Base-by-base conservation (phyloP, 345 rosid species). In the Adansonia digitata region DNA sequence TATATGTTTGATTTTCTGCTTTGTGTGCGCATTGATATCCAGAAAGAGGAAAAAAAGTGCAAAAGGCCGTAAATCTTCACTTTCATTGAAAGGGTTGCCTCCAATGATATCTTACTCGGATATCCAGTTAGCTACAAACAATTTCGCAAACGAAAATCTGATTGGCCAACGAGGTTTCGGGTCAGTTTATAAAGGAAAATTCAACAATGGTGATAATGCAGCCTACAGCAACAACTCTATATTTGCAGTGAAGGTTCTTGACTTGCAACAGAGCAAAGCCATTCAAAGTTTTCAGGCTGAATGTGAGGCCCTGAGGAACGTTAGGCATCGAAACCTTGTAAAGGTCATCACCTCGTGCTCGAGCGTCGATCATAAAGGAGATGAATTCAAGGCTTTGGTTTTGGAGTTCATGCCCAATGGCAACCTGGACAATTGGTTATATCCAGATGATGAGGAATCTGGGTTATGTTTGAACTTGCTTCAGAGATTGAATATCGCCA, bases 331-430 rank as follows among this genome's bases (percentile, higher is more conserved):
- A 26, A 89, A 87, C 73, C 84, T 89, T 39, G 76, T 86, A 37
- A 89, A 86, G 66, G 14, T 87, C 5, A 63, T 87, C 17, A 83
- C 87, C 14, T 79, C 80, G 26, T 87, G 93, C 77, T 84, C 87
- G 0, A 86, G 91, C 74, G 49, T 79, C 10, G 89, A 89, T 59
- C 69, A 56, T 29, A 68, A 79, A 27, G 84, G 91, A 51, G 82
- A 87, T 56, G 80, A 82, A 42, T 89, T 89, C 77, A 89, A 82
- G 78, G 91, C 91, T 4, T 71, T 87, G 12, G 57, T 87, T 5
- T 82, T 74, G 39, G 81, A 84, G 52, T 85, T 82, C 80, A 84
- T 87, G 89, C 75, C 81, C 0, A 85, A 84, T 40, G 88, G 89
- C 11, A 87, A 77, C 67, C 56, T 87, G 26, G 90, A 89, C 10